Percentiles rank a stretch among this genome's conserved stretches.
Conservation (phyloP, 108 stramenopile genomes). For the Stephanodiscus triporus region DNA sequence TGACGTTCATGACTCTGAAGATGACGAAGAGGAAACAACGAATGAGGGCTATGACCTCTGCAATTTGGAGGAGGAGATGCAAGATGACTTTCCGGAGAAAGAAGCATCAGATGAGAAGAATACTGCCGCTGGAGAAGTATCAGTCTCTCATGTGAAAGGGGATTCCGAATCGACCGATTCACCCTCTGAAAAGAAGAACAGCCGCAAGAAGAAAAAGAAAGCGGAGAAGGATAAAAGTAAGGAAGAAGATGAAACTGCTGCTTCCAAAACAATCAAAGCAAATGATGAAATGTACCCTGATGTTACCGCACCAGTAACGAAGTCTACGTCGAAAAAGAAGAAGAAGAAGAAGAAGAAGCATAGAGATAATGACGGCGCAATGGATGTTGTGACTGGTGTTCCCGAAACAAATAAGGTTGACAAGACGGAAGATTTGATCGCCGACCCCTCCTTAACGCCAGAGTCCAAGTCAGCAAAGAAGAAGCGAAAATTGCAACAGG, state of each 20-base stretch:
- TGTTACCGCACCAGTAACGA: conserved; percentile 18
- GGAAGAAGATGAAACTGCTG: neutral
- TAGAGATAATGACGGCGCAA: conserved; percentile 8
- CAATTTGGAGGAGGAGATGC: conserved; percentile 3
- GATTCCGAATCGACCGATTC: conserved; percentile 15
- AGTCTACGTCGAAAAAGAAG: conserved; percentile 34
- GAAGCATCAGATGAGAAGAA: conserved; percentile 9
- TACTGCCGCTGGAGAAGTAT: conserved; percentile 7
- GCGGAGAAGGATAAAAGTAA: conserved; percentile 8
- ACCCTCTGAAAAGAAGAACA: conserved; percentile 57
- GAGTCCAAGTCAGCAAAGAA: conserved; percentile 14
- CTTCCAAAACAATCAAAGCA: conserved; percentile 2
- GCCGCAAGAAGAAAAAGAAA: conserved; percentile 37
- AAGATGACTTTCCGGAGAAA: conserved; percentile 9
- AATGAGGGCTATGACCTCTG: conserved; percentile 20
- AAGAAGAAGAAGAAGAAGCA: neutral
- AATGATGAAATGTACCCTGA: neutral
- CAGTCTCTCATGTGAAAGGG: conserved; percentile 17
- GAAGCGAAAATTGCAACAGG: conserved; percentile 34
- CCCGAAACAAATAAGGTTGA: conserved; percentile 12
- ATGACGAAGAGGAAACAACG: conserved; percentile 35
- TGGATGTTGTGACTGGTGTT: conserved; percentile 10
- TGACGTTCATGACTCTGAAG: conserved; percentile 33
- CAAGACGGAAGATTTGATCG: conserved; percentile 13
- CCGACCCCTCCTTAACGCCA: conserved; percentile 14